Evolutionary conservation across 2,329 filamentous ascomycete species (phyloP), one percentile per base, ranked within the genome.

Genomic region (Corniculantispora saksenae): DNA sequence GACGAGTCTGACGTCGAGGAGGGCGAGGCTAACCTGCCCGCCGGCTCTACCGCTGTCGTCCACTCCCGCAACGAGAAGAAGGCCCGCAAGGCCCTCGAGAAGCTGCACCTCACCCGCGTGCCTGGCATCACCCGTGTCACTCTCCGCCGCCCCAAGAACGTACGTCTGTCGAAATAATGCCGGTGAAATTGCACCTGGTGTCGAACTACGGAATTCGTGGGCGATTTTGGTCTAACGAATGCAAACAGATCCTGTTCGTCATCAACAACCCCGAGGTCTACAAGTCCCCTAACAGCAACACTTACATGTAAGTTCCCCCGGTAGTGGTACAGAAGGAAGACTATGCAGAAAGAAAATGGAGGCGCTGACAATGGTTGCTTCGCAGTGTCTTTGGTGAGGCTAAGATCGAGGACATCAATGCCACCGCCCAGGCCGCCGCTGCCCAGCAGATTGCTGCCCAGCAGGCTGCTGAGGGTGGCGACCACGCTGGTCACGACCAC

Each of bases 61-160:
- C 94, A 98, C 88, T 97, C 93, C 79, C 93, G 95, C 82, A 98
- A 98, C 85, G 95, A 99, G 91, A 99, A 99, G 92, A 99, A 99
- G 90, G 96, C 95, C 75, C 91, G 95, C 84, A 99, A 99, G 89
- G 93, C 94, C 77, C 97, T 99, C 80, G 92, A 93, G 82, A 99
- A 99, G 90, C 89, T 98, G 78, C 94, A 97, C 79, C 86, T 99
- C 79, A 95, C 93, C 87, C 93, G 94, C 78, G 91, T 99, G 73
- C 91, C 92, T 77, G 96, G 95, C 79, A 99, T 99, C 83, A 99
- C 95, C 76, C 91, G 95, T 78, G 96, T 99, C 76, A 99, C 96
- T 72, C 89, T 99, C 78, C 92, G 95, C 83, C 89, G 96, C 82
- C 96, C 96, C 76, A 99, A 99, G 90, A 97, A 97, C 85, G 94